A percentile compares a stretch with the other conserved stretches of the same genome.
Conservation (phyloP, 176 grass and related monocot species). For the Thalia dealbata region DNA sequence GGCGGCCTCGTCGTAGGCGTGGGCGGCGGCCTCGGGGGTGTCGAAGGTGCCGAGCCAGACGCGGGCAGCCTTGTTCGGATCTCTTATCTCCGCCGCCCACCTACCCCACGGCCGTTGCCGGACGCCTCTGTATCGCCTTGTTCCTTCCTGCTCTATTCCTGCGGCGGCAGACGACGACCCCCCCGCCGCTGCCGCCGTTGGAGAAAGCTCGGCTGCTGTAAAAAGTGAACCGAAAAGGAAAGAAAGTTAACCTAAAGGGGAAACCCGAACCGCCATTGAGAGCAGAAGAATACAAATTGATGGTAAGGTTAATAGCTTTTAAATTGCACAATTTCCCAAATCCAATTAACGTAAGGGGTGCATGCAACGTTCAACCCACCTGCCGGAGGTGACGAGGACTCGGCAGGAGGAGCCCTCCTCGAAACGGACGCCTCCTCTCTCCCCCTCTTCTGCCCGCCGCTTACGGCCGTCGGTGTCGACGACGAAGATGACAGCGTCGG, state of each 20-base stretch:
- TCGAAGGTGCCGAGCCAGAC: conserved; percentile 21
- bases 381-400: neutral
- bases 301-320: too few species aligned
- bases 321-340: too few species aligned
- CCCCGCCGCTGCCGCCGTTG: neutral
- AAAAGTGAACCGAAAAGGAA: too few species aligned
- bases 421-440: neutral
- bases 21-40: conserved; percentile 14
- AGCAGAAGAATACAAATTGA: too few species aligned
- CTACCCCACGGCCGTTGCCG: conserved; percentile 12
- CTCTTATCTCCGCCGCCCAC: conserved; percentile 12
- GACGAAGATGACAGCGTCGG: neutral
- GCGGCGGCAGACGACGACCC: neutral
- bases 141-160: neutral
- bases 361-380: neutral
- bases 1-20: conserved; percentile 18
- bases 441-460: neutral
- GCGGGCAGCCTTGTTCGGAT: conserved; percentile 9
- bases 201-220: neutral
- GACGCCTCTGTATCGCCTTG: conserved; percentile 4
- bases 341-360: too few species aligned
- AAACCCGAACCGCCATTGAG: too few species aligned
- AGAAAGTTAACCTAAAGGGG: neutral
- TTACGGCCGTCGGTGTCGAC: neutral
- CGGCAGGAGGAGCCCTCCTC: neutral